These are phyloP conservation scores for Sarocladium brachiariae DNA, from an alignment of 2,329 filamentous ascomycete species.

Conservation along the genomic window DNA sequence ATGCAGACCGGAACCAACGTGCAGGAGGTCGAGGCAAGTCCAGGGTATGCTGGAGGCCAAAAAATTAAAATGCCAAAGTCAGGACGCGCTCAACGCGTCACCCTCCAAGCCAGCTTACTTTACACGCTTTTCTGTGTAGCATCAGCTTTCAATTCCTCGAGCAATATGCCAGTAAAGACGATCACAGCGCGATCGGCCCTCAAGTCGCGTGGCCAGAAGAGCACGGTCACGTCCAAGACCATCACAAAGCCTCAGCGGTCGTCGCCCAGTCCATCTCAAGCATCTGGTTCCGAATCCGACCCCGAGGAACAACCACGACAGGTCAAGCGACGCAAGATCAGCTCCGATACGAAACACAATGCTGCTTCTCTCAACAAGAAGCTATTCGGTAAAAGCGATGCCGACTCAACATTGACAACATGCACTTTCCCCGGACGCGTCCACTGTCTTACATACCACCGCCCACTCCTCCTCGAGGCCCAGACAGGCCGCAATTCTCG, in stretches of 20 bases:
- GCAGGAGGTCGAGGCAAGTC: too few species aligned
- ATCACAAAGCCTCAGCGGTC: not conserved
- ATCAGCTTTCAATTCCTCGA: not conserved
- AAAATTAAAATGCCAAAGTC: not conserved
- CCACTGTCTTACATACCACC: slow-evolving; percentile 34
- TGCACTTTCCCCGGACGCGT: slow-evolving; percentile 9
- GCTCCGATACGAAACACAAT: not conserved
- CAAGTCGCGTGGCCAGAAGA: not conserved
- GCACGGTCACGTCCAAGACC: not conserved
- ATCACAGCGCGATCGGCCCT: not conserved
- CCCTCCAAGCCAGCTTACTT: too few species aligned
- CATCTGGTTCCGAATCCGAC: slow-evolving; percentile 1
- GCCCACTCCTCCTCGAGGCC: slow-evolving; percentile 39
- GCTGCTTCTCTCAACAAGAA: not conserved
- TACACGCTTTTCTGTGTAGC: too few species aligned
- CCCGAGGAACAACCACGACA: slow-evolving; percentile 1
- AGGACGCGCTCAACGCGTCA: slow-evolving; percentile 5
- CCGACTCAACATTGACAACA: not conserved
- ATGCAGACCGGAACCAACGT: too few species aligned
- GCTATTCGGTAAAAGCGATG: not conserved
- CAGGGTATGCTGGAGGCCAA: too few species aligned
- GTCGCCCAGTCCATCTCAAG: not conserved
- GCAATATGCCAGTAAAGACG: not conserved
- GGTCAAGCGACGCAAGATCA: slow-evolving; percentile 8
- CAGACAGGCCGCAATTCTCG: slow-evolving; percentile 22